Base-by-base conservation (phyloP, 1,284 basidiomycete species). In the Malassezia obtusa region DNA sequence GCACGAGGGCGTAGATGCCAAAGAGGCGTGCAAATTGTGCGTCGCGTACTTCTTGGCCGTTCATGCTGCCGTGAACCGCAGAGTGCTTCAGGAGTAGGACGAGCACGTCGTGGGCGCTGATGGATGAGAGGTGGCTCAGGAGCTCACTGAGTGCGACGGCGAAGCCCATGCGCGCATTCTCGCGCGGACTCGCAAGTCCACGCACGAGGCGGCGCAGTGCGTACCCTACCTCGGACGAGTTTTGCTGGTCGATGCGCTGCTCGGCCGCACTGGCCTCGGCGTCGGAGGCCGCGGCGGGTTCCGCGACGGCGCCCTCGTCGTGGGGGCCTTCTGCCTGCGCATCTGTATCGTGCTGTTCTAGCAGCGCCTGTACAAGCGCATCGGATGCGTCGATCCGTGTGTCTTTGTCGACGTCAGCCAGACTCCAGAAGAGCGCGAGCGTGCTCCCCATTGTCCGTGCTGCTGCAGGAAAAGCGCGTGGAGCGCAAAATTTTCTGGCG, bases 141-240 rank as follows among this genome's bases (percentile, higher is more conserved):
- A 96, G 79, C 89, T 95, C 91, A 1, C 92, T 90, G 62, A 98
- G 78, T 17, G 90, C 89, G 38, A 96, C 91, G 8, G 91, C 88
- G 72, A 96, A 98, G 12, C 92, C 92, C 31, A 94, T 77, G 61
- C 92, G 78, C 71, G 89, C 90, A 75, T 87, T 89, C 75, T 96
- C 90, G 61, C 91, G 79, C 2, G 89, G 86, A 75, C 87, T 90
- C 0, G 86, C 89, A 24, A 98, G 78, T 17, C 92, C 92, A 37
- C 67, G 41, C 57, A 68, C 59, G 74, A 78, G 58, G 71, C 71
- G 61, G 54, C 68, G 58, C 38, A 73, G 32, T 36, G 69, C 49
- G 67, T 76, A 81, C 30, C 76, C 68, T 15, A 79, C 79, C 6
- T 80, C 79, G 7, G 77, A 76, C 30, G 81, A 80, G 37, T 65